A percentile compares a stretch with the other conserved stretches of the same genome.
phyloP scores from a whole-genome alignment of 23 red algal genomes.

The Agarophyton chilense region DNA sequence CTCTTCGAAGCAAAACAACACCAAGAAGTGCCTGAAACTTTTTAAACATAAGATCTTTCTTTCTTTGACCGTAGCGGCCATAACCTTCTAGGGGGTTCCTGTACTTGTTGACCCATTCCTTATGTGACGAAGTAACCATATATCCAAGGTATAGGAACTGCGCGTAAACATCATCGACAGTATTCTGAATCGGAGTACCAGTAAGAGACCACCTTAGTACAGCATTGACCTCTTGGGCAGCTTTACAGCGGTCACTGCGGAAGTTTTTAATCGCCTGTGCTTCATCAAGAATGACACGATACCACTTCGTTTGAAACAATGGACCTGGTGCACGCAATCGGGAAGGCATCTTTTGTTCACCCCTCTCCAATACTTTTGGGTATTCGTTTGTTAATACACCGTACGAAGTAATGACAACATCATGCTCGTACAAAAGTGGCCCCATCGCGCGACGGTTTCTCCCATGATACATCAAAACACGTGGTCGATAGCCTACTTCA shows the following conservation, averaged over 20 bases:
- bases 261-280: conserved; percentile 88
- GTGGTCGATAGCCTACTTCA: conserved; percentile 21
- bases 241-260: conserved; percentile 7
- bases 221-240: conserved; percentile 44
- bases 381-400: conserved; percentile 41
- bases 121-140: conserved; percentile 43
- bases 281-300: conserved; percentile 85
- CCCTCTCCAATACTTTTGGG: conserved; percentile 32
- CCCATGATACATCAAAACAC: conserved; percentile 73
- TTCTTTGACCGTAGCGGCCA: background rate
- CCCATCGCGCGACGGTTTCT: background rate
- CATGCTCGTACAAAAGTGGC: background rate
- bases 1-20: conserved; percentile 66
- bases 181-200: conserved; percentile 93
- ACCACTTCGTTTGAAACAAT: conserved; percentile 71
- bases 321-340: conserved; percentile 1
- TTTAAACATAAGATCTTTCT: conserved; percentile 5
- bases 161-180: conserved; percentile 75
- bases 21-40: conserved; percentile 67
- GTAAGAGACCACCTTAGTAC: conserved; percentile 66
- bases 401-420: conserved; percentile 88
- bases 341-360: background rate
- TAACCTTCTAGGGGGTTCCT: conserved; percentile 34
- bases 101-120: conserved; percentile 29
- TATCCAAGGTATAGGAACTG: conserved; percentile 84